Evolutionary conservation across 202 grass and related monocot species (phyloP).

Genomic region (Digitaria exilis): DNA sequence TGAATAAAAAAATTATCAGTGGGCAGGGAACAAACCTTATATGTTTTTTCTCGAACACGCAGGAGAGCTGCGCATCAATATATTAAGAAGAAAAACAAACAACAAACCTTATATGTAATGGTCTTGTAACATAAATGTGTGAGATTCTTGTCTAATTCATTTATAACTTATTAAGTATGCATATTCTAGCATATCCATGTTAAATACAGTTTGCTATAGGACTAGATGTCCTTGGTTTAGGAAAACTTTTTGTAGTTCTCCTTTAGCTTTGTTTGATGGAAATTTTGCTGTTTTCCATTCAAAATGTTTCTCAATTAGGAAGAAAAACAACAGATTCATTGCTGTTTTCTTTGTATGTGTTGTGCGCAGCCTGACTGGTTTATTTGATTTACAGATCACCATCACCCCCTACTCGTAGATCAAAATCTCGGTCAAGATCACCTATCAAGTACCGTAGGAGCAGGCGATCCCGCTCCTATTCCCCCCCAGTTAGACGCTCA

Average conservation of each 20-base stretch:
- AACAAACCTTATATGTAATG: no score
- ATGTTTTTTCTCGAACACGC: no score
- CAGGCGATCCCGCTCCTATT: constrained; percentile 73
- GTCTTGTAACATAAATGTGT: not conserved
- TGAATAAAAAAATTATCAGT: not conserved
- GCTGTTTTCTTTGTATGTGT: not conserved
- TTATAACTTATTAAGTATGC: not conserved
- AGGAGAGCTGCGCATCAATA: no score
- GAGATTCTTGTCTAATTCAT: not conserved
- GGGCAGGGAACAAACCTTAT: not conserved
- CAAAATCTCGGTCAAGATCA: constrained; percentile 84
- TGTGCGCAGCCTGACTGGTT: constrained; percentile 21
- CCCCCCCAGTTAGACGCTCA: constrained; percentile 63
- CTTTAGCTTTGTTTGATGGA: constrained; percentile 3
- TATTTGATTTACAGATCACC: constrained; percentile 67
- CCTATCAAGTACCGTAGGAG: constrained; percentile 85
- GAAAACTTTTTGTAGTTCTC: constrained; percentile 17
- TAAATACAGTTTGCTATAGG: constrained; percentile 7
- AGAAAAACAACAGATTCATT: not conserved
- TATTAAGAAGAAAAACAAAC: no score
- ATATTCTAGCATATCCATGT: not conserved
- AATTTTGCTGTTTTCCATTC: not conserved
- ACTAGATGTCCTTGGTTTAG: not conserved
- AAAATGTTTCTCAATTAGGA: not conserved
- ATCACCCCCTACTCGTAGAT: constrained; percentile 54